Evolutionary conservation across 2,329 filamentous ascomycete species (phyloP).

Genomic region (Pseudogymnoascus verrucosus): DNA sequence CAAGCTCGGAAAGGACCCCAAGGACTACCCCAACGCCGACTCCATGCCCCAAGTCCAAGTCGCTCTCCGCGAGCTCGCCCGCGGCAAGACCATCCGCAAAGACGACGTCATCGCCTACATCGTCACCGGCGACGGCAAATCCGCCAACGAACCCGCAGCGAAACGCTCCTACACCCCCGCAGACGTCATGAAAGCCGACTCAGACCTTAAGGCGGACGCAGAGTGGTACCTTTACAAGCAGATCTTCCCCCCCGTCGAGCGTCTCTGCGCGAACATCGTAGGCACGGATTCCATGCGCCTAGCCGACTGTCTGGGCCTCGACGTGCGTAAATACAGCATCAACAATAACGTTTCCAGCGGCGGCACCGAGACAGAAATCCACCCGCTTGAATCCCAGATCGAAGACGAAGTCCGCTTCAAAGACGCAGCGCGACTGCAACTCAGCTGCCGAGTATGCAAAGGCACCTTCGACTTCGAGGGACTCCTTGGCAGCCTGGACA

Average conservation of each 20-base stretch:
- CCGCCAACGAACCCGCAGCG: slow-evolving; percentile 59
- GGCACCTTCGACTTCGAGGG: slow-evolving; percentile 67
- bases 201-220: slow-evolving; percentile 75
- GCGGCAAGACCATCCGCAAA: slow-evolving; percentile 79
- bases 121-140: slow-evolving; percentile 66
- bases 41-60: slow-evolving; percentile 97
- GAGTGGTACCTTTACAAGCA: slow-evolving; percentile 98
- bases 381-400: slow-evolving; percentile 88
- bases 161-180: slow-evolving; percentile 85
- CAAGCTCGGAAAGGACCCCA: slow-evolving; percentile 88
- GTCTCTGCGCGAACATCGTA: slow-evolving; percentile 89
- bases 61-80: slow-evolving; percentile 76
- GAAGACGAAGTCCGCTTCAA: slow-evolving; percentile 85
- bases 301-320: slow-evolving; percentile 87
- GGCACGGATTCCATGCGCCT: slow-evolving; percentile 86
- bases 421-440: slow-evolving; percentile 64
- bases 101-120: slow-evolving; percentile 97
- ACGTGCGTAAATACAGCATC: slow-evolving; percentile 78
- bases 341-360: slow-evolving; percentile 46
- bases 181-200: slow-evolving; percentile 72
- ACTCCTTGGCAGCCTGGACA: slow-evolving; percentile 47
- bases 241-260: slow-evolving; percentile 94
- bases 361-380: slow-evolving; percentile 61
- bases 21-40: slow-evolving; percentile 88
- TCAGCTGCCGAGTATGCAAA: slow-evolving; percentile 79